phyloP scores from a whole-genome alignment of 2,329 filamentous ascomycete genomes.

The Arthroderma uncinatum region DNA sequence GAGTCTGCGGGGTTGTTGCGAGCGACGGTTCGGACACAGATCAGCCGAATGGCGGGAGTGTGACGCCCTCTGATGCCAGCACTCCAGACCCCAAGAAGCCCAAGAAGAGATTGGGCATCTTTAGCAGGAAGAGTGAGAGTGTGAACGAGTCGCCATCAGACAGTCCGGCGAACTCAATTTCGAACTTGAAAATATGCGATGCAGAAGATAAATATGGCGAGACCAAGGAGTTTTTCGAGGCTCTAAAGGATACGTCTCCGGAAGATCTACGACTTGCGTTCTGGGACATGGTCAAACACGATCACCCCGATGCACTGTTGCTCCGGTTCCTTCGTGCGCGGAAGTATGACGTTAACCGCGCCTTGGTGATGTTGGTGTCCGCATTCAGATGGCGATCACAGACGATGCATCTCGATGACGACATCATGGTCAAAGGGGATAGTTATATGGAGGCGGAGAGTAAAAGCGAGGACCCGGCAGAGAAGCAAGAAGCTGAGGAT shows the following conservation, averaged over 20 bases:
- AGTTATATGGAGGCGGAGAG: slow-evolving; percentile 51
- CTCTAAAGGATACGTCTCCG: slow-evolving; percentile 62
- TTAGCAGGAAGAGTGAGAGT: slow-evolving; percentile 45
- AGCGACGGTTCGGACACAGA: slow-evolving; percentile 17
- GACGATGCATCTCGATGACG: slow-evolving; percentile 79
- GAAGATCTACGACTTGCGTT: slow-evolving; percentile 70
- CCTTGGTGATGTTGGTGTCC: slow-evolving; percentile 84
- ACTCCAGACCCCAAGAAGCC: slow-evolving; percentile 50
- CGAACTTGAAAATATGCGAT: slow-evolving; percentile 35
- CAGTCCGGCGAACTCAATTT: slow-evolving; percentile 28
- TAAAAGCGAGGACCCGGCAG: slow-evolving; percentile 47
- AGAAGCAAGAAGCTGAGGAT: slow-evolving; percentile 60
- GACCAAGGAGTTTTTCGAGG: slow-evolving; percentile 73
- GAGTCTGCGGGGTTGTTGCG: slow-evolving; percentile 54
- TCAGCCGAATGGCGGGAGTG: slow-evolving; percentile 12
- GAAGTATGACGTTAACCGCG: slow-evolving; percentile 92
- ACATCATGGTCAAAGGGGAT: slow-evolving; percentile 72
- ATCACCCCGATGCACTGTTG: slow-evolving; percentile 77
- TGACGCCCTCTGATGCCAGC: slow-evolving; percentile 15
- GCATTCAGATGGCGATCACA: slow-evolving; percentile 83
- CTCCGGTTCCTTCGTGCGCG: slow-evolving; percentile 77
- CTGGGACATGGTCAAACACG: slow-evolving; percentile 91
- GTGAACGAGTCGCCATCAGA: slow-evolving; percentile 20
- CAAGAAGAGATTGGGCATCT: slow-evolving; percentile 62
- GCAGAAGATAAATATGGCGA: slow-evolving; percentile 87